Evolutionary conservation across 2,329 filamentous ascomycete species (phyloP).

Genomic region (Arthroderma uncinatum): DNA sequence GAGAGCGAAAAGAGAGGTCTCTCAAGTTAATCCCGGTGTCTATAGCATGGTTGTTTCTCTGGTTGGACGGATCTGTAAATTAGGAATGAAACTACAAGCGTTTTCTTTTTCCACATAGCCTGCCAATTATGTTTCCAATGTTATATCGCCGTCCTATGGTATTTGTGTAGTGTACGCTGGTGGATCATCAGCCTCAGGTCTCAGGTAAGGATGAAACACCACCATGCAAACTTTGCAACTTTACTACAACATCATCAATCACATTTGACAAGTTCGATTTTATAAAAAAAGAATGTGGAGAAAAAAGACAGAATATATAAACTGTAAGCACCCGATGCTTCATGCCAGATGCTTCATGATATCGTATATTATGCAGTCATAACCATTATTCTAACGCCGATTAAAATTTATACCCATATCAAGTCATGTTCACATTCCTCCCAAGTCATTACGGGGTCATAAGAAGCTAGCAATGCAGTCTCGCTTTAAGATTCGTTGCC

Average conservation of each 20-base stretch:
- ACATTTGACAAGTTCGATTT: not conserved
- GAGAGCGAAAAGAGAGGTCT: conserved; percentile 87
- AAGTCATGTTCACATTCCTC: not conserved
- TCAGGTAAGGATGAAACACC: not conserved
- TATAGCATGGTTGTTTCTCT: not conserved
- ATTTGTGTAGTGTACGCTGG: too few relatives aligned
- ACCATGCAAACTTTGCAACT: not conserved
- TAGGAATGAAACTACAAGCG: not conserved
- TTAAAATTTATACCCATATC: not conserved
- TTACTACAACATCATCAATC: not conserved
- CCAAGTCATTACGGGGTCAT: not conserved
- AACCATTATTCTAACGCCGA: not conserved
- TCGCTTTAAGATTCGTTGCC: conserved; percentile 4
- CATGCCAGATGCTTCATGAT: not conserved
- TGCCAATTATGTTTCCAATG: too few relatives aligned
- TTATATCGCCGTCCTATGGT: too few relatives aligned
- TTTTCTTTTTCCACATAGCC: not conserved
- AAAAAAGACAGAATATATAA: not conserved
- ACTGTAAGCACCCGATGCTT: too few relatives aligned
- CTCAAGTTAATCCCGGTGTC: not conserved
- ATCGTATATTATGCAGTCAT: not conserved
- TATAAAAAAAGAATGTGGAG: not conserved
- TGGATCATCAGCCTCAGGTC: too few relatives aligned
- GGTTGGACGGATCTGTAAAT: not conserved
- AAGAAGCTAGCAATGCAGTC: conserved; percentile 8